Evolutionary conservation across 2,329 filamentous ascomycete species (phyloP).

Genomic region (Neoarthrinium moseri): DNA sequence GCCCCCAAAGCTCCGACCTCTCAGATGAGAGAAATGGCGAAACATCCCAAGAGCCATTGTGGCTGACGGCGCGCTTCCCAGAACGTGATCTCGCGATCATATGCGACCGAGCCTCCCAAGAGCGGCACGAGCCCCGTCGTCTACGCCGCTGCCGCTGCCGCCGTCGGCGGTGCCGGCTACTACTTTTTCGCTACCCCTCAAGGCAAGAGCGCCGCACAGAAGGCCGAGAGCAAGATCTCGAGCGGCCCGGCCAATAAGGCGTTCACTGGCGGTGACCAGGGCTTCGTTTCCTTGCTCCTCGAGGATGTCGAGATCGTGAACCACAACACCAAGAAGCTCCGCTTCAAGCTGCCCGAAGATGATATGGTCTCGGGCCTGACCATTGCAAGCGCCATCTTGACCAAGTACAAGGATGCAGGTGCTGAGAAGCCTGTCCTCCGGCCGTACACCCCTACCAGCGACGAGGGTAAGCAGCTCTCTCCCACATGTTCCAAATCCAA

Average conservation of each 20-base stretch:
- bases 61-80: constrained; percentile 16
- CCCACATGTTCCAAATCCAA: not conserved
- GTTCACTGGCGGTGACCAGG: constrained; percentile 84
- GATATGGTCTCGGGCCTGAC: constrained; percentile 81
- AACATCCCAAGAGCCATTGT: constrained; percentile 8
- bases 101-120: constrained; percentile 65
- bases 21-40: not conserved
- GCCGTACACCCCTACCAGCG: constrained; percentile 89
- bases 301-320: constrained; percentile 77
- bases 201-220: constrained; percentile 43
- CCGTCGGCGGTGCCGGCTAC: constrained; percentile 55
- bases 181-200: constrained; percentile 55
- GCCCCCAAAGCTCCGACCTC: constrained; percentile 17
- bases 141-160: constrained; percentile 59
- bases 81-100: constrained; percentile 39
- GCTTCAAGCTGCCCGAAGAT: constrained; percentile 81
- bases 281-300: constrained; percentile 80
- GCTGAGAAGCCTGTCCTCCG: constrained; percentile 84
- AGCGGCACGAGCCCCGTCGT: constrained; percentile 58
- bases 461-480: constrained; percentile 62
- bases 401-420: constrained; percentile 84
- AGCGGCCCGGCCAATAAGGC: constrained; percentile 44
- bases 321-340: constrained; percentile 92
- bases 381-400: constrained; percentile 83
- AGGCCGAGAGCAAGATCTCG: constrained; percentile 54